These are phyloP conservation scores for Thelonectria rubi DNA, from an alignment of 2,329 filamentous ascomycete species.

Conservation along the genomic window DNA sequence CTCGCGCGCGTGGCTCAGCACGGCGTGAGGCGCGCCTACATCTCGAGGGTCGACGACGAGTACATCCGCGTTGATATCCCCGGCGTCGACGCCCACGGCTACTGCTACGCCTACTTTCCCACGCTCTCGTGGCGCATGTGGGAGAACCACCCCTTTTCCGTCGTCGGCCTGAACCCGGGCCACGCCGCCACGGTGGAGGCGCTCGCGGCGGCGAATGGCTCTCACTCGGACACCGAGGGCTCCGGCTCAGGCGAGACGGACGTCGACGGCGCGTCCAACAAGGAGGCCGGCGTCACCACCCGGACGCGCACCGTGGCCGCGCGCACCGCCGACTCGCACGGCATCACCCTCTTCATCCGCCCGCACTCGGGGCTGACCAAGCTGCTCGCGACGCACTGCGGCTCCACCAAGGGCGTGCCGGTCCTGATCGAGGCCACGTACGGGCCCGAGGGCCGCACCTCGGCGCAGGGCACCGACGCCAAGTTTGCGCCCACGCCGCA, in stretches of 20 bases:
- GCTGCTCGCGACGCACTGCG: slow-evolving; percentile 30
- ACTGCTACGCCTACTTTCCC: slow-evolving; percentile 47
- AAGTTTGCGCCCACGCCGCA: slow-evolving; percentile 32
- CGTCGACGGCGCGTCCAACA: slow-evolving; percentile 20
- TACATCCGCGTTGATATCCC: slow-evolving; percentile 45
- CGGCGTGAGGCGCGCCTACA: slow-evolving; percentile 42
- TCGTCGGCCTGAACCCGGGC: slow-evolving; percentile 34
- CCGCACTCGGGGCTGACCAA: slow-evolving; percentile 39
- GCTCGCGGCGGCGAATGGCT: background rate
- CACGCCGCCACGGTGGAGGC: background rate
- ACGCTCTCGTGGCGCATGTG: slow-evolving; percentile 45
- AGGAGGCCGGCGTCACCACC: slow-evolving; percentile 27
- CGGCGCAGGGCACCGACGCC: slow-evolving; percentile 30
- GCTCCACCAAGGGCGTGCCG: slow-evolving; percentile 31
- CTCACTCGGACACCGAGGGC: slow-evolving; percentile 27
- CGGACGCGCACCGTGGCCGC: slow-evolving; percentile 11
- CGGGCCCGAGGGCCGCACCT: slow-evolving; percentile 37
- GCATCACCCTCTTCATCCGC: slow-evolving; percentile 43
- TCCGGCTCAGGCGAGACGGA: background rate
- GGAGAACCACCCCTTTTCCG: slow-evolving; percentile 48
- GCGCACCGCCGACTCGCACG: slow-evolving; percentile 16
- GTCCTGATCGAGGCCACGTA: slow-evolving; percentile 45
- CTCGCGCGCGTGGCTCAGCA: slow-evolving; percentile 30
- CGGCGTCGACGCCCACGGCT: slow-evolving; percentile 34
- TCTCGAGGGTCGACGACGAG: slow-evolving; percentile 42